These are phyloP conservation scores for Casuarina equisetifolia DNA, from an alignment of 306 rosid genomes.

Conservation along the genomic window DNA sequence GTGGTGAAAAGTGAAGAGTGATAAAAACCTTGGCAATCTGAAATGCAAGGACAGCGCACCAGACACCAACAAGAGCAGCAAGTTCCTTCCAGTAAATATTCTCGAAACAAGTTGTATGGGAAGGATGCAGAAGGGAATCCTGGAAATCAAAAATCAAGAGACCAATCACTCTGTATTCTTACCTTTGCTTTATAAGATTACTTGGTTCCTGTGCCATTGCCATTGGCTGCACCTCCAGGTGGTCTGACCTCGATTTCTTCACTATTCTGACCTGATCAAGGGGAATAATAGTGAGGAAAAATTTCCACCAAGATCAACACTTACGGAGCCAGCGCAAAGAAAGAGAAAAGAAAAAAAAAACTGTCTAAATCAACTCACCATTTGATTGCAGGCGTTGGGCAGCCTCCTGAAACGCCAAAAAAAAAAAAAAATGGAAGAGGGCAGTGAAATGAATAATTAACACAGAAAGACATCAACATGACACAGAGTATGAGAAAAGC, in stretches of 20 bases:
- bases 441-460: not conserved
- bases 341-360: too few species aligned
- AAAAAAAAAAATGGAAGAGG: slow-evolving; percentile 9
- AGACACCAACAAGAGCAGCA: slow-evolving; percentile 79
- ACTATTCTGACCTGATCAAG: slow-evolving; percentile 46
- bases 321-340: not conserved
- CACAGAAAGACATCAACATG: not conserved
- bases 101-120: slow-evolving; percentile 65
- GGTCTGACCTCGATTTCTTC: slow-evolving; percentile 58
- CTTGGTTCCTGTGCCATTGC: slow-evolving; percentile 12
- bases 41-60: slow-evolving; percentile 72
- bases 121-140: slow-evolving; percentile 28
- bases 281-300: not conserved
- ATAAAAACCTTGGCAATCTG: slow-evolving; percentile 69
- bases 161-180: not conserved
- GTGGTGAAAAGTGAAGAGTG: not conserved
- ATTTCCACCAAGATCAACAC: too few species aligned
- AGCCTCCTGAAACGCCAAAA: slow-evolving; percentile 39
- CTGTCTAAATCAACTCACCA: slow-evolving; percentile 45
- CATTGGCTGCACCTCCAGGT: slow-evolving; percentile 54
- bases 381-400: slow-evolving; percentile 46
- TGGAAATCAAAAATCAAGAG: not conserved
- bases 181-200: slow-evolving; percentile 39
- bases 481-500: not conserved
- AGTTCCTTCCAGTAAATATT: slow-evolving; percentile 82